These are phyloP conservation scores for Kwoniella dendrophila DNA, from an alignment of 768 basidiomycete genomes.

Conservation along the genomic window DNA sequence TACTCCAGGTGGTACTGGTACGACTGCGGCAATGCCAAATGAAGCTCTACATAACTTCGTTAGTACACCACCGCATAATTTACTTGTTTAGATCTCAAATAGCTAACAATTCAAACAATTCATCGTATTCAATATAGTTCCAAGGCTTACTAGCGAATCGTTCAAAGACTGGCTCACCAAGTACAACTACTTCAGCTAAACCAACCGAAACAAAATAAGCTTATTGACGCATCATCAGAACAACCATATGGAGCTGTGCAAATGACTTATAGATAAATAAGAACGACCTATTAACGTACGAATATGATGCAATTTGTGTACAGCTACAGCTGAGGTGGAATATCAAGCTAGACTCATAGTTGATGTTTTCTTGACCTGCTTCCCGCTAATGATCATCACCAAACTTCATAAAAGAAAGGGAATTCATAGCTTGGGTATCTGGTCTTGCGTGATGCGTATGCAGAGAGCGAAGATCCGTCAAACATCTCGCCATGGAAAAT, in stretches of 20 bases:
- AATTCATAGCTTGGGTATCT: no score
- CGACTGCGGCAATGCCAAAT: slow-evolving; percentile 51
- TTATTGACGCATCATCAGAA: no score
- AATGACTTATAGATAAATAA: no score
- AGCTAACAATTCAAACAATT: background rate
- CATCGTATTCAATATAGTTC: slow-evolving; percentile 17
- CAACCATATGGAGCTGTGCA: no score
- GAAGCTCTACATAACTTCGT: slow-evolving; percentile 55
- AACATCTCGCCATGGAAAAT: background rate
- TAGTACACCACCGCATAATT: slow-evolving; percentile 10
- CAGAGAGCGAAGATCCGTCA: background rate
- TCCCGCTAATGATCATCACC: no score
- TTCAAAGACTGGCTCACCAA: slow-evolving; percentile 12
- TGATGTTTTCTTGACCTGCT: no score
- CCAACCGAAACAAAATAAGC: background rate
- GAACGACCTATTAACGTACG: no score
- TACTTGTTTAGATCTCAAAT: background rate
- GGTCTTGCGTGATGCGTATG: background rate
- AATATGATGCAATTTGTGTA: no score
- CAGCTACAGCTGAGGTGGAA: no score
- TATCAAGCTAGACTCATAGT: no score
- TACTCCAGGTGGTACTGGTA: slow-evolving; percentile 14
- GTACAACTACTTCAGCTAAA: slow-evolving; percentile 7
- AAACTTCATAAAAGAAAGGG: no score
- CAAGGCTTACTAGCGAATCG: slow-evolving; percentile 29